Evolutionary conservation across 179 eudicot species (phyloP).

Genomic region (Silene vulgaris): DNA sequence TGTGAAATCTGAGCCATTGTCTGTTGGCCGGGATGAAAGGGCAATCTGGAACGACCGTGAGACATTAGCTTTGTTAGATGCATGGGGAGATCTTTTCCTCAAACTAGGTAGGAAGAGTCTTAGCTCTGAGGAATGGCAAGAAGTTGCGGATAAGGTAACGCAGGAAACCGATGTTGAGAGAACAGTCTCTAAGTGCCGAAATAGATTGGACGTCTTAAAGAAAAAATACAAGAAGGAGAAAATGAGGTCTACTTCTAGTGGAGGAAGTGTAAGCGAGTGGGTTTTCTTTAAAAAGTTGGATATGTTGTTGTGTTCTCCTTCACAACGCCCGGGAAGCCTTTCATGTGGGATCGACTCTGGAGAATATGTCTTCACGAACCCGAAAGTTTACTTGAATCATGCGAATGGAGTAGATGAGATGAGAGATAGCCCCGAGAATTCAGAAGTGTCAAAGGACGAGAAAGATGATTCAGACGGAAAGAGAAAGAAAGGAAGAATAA

Average conservation of each 20-base stretch:
- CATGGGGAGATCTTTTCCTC: conserved; percentile 71
- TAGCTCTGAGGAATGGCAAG: conserved; percentile 69
- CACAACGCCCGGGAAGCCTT: conserved; percentile 41
- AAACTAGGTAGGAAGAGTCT: conserved; percentile 68
- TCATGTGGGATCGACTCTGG: conserved; percentile 91
- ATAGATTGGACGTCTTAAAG: conserved; percentile 55
- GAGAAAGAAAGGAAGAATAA: conserved; percentile 28
- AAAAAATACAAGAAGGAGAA: conserved; percentile 72
- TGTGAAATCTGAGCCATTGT: conserved; percentile 32
- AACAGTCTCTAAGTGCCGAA: conserved; percentile 53
- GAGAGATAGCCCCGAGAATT: conserved; percentile 76
- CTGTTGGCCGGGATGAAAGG: conserved; percentile 36
- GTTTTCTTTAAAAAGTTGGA: conserved; percentile 69
- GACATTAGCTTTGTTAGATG: conserved; percentile 54
- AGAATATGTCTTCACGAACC: conserved; percentile 81
- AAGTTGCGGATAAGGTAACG: conserved; percentile 61
- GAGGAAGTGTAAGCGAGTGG: conserved; percentile 50
- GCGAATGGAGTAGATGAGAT: conserved; percentile 71
- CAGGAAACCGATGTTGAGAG: conserved; percentile 47
- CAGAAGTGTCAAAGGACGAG: conserved; percentile 38
- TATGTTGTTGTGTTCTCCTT: conserved; percentile 47
- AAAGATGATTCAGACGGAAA: conserved; percentile 37
- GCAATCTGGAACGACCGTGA: conserved; percentile 54
- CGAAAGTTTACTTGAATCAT: conserved; percentile 45
- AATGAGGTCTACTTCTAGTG: conserved; percentile 26